Evolutionary conservation across 176 grass and related monocot genomes (phyloP).

Genomic region (Eragrostis nindensis): DNA sequence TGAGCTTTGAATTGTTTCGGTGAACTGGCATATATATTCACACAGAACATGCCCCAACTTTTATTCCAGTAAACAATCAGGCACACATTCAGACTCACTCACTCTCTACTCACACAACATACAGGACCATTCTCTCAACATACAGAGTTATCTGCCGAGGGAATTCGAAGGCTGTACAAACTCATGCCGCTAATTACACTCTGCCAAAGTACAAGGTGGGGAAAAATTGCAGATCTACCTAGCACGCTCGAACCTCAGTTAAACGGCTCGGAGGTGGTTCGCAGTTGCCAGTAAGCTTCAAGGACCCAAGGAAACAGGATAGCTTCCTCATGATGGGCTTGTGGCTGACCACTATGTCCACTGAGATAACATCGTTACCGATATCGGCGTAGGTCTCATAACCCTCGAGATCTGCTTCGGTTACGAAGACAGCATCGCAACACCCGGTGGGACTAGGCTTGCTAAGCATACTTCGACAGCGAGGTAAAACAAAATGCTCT

Average conservation of each 20-base stretch:
- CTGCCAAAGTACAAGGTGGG: slow-evolving; percentile 14
- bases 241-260: slow-evolving; percentile 60
- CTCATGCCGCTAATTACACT: slow-evolving; percentile 37
- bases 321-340: slow-evolving; percentile 66
- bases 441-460: slow-evolving; percentile 41
- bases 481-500: slow-evolving; percentile 49
- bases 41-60: neutral
- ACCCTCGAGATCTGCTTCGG: slow-evolving; percentile 78
- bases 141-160: neutral
- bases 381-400: slow-evolving; percentile 51
- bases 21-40: neutral
- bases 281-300: slow-evolving; percentile 54
- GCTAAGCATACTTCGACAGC: slow-evolving; percentile 27
- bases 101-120: neutral
- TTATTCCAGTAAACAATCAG: slow-evolving; percentile 6
- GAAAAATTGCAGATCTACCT: slow-evolving; percentile 20
- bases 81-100: neutral
- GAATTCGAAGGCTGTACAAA: slow-evolving; percentile 14
- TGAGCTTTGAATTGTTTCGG: neutral
- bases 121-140: neutral
- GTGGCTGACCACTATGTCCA: slow-evolving; percentile 35
- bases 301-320: slow-evolving; percentile 64
- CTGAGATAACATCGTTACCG: neutral
- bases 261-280: slow-evolving; percentile 45
- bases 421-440: slow-evolving; percentile 58